Evolutionary conservation across 2,329 filamentous ascomycete species (phyloP).

Genomic region (Dactylellina haptotyla): DNA sequence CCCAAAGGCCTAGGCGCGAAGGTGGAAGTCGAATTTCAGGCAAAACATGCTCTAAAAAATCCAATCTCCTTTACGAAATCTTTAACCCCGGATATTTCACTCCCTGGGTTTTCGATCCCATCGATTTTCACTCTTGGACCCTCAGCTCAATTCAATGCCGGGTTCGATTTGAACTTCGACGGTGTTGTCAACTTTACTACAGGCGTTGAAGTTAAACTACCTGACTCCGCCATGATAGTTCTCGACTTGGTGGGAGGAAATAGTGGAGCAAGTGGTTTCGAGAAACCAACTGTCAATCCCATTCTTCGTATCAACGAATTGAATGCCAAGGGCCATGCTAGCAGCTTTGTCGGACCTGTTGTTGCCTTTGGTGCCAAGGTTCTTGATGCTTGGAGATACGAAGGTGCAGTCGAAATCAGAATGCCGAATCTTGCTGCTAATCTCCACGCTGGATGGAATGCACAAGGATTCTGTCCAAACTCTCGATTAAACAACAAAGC

Average conservation of each 20-base stretch:
- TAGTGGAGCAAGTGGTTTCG: conserved; percentile 57
- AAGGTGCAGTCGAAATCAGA: conserved; percentile 54
- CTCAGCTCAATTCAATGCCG: conserved; percentile 50
- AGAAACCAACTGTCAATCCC: conserved; percentile 54
- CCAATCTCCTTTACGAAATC: conserved; percentile 35
- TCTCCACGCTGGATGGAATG: conserved; percentile 41
- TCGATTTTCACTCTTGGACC: conserved; percentile 53
- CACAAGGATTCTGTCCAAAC: conserved; percentile 22
- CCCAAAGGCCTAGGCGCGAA: conserved; percentile 50
- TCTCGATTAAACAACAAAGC: conserved; percentile 7
- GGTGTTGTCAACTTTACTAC: conserved; percentile 25
- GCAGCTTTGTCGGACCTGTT: conserved; percentile 55
- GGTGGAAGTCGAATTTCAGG: conserved; percentile 43
- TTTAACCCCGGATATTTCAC: conserved; percentile 21
- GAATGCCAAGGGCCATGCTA: conserved; percentile 55
- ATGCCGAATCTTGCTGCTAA: conserved; percentile 53
- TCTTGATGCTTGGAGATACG: conserved; percentile 50
- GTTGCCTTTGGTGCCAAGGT: conserved; percentile 58
- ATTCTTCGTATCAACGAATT: conserved; percentile 57
- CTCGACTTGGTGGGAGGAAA: conserved; percentile 55
- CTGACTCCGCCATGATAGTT: conserved; percentile 30
- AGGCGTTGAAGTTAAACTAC: conserved; percentile 37
- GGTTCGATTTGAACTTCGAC: conserved; percentile 18
- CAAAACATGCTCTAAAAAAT: conserved; percentile 2
- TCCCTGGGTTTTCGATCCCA: conserved; percentile 54